Evolutionary conservation across 2,329 filamentous ascomycete species (phyloP), one percentile per base, ranked within the genome.

Genomic region (Penicillium sp.): DNA sequence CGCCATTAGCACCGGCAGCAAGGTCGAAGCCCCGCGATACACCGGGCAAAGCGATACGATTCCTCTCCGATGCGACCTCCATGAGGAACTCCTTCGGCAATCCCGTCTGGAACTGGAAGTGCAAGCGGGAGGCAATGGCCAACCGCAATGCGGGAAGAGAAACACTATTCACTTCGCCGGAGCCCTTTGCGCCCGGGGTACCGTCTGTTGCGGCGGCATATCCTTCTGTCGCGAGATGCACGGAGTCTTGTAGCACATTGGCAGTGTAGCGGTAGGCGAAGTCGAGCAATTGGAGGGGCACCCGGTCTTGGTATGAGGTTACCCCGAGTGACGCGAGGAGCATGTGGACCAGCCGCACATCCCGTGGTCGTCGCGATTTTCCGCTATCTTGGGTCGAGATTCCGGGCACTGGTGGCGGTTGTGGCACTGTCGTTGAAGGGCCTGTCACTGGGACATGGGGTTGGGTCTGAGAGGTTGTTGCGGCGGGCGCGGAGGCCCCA

Each of bases 61-160:
- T 85, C 57, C 80, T 72, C 66, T 84, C 81, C 26, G 74, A 73
- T 14, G 82, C 84, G 28, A 86, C 71, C 67, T 85, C 82, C 61
- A 80, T 75, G 65, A 86, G 73, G 56, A 83, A 86, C 63, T 87
- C 84, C 66, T 87, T 87, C 0, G 84, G 82, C 59, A 88, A 64
- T 0, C 77, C 77, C 0, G 80, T 75, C 60, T 81, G 79, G 65
- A 87, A 88, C 65, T 85, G 82, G 62, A 85, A 82, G 52, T 84
- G 80, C 48, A 84, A 74, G 16, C 84, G 75, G 42, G 80, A 82
- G 2, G 81, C 81, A 50, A 88, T 85, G 3, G 84, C 84, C 56
- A 87, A 79, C 26, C 85, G 75, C 45, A 88, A 67, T 52, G 83
- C 82, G 30, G 80, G 77, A 12, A 87, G 70, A 22, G 77, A 80